Evolutionary conservation across 2,329 filamentous ascomycete genomes (phyloP).

Genomic region (Trichoderma koningii): DNA sequence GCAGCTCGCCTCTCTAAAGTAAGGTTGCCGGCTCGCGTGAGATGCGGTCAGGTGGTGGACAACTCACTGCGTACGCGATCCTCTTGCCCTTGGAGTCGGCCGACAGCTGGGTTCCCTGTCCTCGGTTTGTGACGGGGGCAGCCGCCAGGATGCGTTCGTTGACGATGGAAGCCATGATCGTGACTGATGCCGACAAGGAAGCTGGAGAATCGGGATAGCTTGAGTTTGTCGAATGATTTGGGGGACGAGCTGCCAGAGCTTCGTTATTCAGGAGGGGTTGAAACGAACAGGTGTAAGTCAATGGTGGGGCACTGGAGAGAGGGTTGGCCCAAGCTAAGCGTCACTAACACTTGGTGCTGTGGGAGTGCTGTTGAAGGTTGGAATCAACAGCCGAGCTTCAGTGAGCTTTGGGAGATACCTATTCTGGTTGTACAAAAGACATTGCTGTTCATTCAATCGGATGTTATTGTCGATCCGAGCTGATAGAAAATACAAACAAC

Average conservation of each 20-base stretch:
- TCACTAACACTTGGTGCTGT: neutral
- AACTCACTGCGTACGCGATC: conserved; percentile 84
- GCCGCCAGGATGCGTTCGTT: conserved; percentile 78
- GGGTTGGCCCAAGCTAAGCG: conserved; percentile 17
- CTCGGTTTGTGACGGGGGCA: conserved; percentile 78
- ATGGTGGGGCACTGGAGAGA: conserved; percentile 18
- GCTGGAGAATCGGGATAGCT: neutral
- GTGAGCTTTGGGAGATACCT: neutral
- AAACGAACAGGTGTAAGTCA: conserved; percentile 21
- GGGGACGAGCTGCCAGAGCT: conserved; percentile 4
- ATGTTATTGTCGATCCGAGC: too few relatives aligned
- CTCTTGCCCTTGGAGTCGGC: conserved; percentile 86
- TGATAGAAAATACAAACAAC: too few relatives aligned
- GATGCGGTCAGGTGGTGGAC: conserved; percentile 6
- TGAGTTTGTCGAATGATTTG: neutral
- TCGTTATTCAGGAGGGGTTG: conserved; percentile 23
- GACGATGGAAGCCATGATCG: conserved; percentile 52
- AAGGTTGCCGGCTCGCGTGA: neutral
- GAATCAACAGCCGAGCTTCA: neutral
- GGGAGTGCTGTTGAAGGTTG: neutral
- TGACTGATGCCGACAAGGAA: neutral
- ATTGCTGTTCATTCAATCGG: too few relatives aligned
- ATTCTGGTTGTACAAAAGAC: neutral
- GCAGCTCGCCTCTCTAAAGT: neutral
- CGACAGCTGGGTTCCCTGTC: conserved; percentile 86